Evolutionary conservation across 31 red algal species (phyloP).

Genomic region (Odonthalia washingtoniensis): DNA sequence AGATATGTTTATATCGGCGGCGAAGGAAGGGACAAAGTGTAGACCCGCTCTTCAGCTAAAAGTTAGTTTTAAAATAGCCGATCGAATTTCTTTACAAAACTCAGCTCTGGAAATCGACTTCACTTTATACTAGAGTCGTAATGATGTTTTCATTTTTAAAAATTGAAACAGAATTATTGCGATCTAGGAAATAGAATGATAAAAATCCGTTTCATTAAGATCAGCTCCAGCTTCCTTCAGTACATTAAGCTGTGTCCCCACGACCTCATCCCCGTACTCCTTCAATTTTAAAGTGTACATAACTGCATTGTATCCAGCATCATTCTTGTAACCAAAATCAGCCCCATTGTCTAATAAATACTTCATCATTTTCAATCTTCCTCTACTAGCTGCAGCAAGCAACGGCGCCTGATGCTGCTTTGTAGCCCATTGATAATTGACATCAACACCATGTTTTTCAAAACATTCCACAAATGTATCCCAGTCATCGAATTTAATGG

Average conservation of each 20-base stretch:
- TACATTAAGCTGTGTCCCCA: conserved; percentile 50
- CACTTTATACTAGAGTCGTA: too few species aligned
- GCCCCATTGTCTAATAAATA: conserved; percentile 66
- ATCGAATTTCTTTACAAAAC: too few species aligned
- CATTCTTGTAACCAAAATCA: conserved; percentile 73
- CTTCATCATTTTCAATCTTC: conserved; percentile 57
- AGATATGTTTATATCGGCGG: too few species aligned
- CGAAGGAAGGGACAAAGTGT: too few species aligned
- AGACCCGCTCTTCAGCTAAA: too few species aligned
- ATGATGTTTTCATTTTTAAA: too few species aligned
- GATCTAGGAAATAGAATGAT: too few species aligned
- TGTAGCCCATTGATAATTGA: conserved; percentile 63
- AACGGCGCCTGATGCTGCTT: conserved; percentile 83
- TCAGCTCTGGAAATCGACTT: too few species aligned
- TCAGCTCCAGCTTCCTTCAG: conserved; percentile 54
- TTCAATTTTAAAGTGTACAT: conserved; percentile 77
- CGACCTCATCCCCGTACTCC: conserved; percentile 51
- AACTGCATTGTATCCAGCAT: conserved; percentile 70
- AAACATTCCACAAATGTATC: conserved; percentile 62
- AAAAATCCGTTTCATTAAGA: not conserved
- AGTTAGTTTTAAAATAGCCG: too few species aligned
- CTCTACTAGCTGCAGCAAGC: conserved; percentile 66
- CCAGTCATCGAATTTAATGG: conserved; percentile 80
- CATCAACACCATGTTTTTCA: conserved; percentile 43
- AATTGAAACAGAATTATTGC: too few species aligned